Evolutionary conservation across 352 stramenopile genomes (phyloP).

Genomic region (Globisporangium spinosum): DNA sequence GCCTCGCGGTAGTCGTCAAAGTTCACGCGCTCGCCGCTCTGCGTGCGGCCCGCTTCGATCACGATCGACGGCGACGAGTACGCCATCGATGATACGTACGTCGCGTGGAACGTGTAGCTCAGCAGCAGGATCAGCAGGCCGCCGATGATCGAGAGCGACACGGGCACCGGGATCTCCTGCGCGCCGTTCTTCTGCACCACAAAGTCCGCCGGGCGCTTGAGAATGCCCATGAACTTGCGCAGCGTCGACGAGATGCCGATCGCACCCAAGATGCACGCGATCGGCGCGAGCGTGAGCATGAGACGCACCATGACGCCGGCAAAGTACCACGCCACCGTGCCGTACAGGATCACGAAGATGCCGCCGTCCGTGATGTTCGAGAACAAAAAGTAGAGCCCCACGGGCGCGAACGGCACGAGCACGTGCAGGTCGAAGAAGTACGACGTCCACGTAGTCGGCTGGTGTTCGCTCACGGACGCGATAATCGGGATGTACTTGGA

Average conservation of each 20-base stretch:
- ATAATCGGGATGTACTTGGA: conserved; percentile 95
- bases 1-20: conserved; percentile 98
- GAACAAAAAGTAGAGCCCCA: conserved; percentile 91
- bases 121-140: conserved; percentile 69
- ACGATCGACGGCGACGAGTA: conserved; percentile 92
- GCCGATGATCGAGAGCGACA: conserved; percentile 55
- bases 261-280: conserved; percentile 89
- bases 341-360: conserved; percentile 93
- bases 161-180: conserved; percentile 56
- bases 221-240: conserved; percentile 75
- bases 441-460: conserved; percentile 92
- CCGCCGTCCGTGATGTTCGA: conserved; percentile 83
- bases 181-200: conserved; percentile 49
- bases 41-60: conserved; percentile 77
- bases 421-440: conserved; percentile 94
- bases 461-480: conserved; percentile 91
- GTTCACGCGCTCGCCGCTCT: conserved; percentile 77
- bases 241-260: conserved; percentile 80
- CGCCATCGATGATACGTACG: conserved; percentile 87
- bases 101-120: conserved; percentile 87
- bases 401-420: conserved; percentile 87
- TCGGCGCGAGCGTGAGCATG: conserved; percentile 90
- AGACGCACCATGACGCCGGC: conserved; percentile 91
- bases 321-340: conserved; percentile 92
- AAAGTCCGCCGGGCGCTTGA: conserved; percentile 53